Evolutionary conservation across 1,139 yeast genomes (phyloP), one percentile per base, ranked within the genome.

Genomic region (Geotrichum klebahnii): DNA sequence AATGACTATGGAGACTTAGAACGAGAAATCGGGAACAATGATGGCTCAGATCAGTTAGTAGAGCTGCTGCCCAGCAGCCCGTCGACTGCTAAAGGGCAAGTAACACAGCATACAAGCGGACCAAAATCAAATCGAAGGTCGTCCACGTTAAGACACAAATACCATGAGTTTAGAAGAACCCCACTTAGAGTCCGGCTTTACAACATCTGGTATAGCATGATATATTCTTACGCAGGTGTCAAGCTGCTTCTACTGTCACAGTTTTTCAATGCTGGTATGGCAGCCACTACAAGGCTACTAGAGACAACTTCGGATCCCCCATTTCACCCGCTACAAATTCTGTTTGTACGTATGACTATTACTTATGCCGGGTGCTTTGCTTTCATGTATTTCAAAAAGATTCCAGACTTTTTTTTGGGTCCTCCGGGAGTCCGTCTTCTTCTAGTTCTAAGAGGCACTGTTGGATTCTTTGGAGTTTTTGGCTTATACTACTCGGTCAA

Each of bases 401-500:
- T 81, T 2, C 80, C 79, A 0, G 75, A 82, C 55, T 84, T 81
- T 12, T 83, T 92, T 1, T 74, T 82, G 57, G 96, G 96, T 0
- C 88, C 90, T 1, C 74, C 69, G 20, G 77, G 75, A 2, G 64
- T 80, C 36, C 70, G 96, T 16, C 63, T 67, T 48, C 71, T 80
- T 59, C 68, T 86, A 45, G 63, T 80, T 0, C 52, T 78, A n/a
- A 72, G 97, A 54, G 96, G 96, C 0, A 53, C 74, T 1, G 74
- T 80, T 19, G 97, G 97, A 2, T 88, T 86, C 58, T 65, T 82
- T 55, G 95, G 95, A 1, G 89, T 84, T 2, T 82, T 82, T 64
- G 82, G 88, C 2, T 68, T 83, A 62, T 88, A 87, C 65, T 86
- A 75, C 64, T 80, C 95, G 1, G 71, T 89, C 55, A 76, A 81